Evolutionary conservation across 352 stramenopile genomes (phyloP).

Genomic region (Peronospora belbahrii): DNA sequence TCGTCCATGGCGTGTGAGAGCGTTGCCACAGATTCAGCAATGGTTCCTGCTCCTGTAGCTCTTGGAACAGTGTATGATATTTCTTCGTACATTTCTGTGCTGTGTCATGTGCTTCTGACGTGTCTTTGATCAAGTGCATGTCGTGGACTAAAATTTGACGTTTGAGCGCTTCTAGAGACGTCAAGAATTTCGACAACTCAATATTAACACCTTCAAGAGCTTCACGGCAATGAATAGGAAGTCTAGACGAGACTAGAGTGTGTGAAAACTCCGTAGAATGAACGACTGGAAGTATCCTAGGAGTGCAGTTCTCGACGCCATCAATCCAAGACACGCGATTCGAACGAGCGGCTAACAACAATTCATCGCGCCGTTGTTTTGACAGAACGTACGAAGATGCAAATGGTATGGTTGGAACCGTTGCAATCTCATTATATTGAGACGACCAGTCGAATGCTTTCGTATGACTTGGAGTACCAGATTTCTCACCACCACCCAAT

Average conservation of each 20-base stretch:
- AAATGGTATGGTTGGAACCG: slow-evolving; percentile 4
- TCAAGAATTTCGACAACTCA: slow-evolving; percentile 32
- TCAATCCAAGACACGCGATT: slow-evolving; percentile 73
- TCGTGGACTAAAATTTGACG: slow-evolving; percentile 32
- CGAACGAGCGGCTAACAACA: slow-evolving; percentile 59
- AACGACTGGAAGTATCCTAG: background rate
- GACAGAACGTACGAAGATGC: slow-evolving; percentile 48
- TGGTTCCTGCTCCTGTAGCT: slow-evolving; percentile 31
- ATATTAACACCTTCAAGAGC: slow-evolving; percentile 37
- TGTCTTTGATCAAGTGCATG: slow-evolving; percentile 18
- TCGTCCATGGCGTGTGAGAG: slow-evolving; percentile 25
- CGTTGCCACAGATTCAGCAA: slow-evolving; percentile 39
- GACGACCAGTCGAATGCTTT: background rate
- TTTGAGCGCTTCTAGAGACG: slow-evolving; percentile 36
- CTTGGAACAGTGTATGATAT: slow-evolving; percentile 42
- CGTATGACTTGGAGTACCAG: slow-evolving; percentile 1
- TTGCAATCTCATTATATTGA: slow-evolving; percentile 5
- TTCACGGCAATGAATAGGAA: slow-evolving; percentile 29
- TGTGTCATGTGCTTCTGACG: background rate
- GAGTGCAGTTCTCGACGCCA: slow-evolving; percentile 23
- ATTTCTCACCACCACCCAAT: too few species aligned
- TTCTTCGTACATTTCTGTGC: background rate
- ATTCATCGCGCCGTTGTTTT: slow-evolving; percentile 58
- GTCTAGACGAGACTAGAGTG: background rate
- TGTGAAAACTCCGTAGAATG: background rate